phyloP scores from a whole-genome alignment of 2,329 filamentous ascomycete genomes.

The Curvularia lunata region DNA sequence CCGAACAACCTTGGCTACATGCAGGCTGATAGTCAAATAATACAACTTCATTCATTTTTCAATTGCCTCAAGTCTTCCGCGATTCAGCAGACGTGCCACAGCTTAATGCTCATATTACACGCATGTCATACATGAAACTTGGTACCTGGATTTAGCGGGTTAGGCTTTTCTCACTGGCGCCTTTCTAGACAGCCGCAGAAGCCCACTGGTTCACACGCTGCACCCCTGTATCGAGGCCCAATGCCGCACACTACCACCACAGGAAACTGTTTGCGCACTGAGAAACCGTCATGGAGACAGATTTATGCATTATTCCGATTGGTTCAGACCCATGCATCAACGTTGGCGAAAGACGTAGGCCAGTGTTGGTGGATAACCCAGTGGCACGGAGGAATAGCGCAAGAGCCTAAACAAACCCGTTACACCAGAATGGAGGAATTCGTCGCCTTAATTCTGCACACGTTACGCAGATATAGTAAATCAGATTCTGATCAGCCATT shows the following conservation, averaged over 20 bases:
- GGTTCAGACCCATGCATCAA: neutral
- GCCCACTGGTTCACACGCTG: conserved; percentile 31
- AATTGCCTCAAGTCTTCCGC: neutral
- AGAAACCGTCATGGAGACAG: neutral
- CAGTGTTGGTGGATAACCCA: neutral
- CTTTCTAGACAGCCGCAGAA: conserved; percentile 19
- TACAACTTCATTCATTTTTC: neutral
- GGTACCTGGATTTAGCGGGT: conserved; percentile 12
- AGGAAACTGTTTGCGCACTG: neutral
- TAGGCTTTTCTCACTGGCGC: conserved; percentile 24
- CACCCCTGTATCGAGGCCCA: conserved; percentile 19
- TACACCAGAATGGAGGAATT: neutral
- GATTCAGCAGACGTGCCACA: neutral
- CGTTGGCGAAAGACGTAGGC: neutral
- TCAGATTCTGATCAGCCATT: neutral
- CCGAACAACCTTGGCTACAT: neutral
- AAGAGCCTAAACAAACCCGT: neutral
- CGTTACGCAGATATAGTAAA: neutral
- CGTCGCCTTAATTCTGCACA: neutral
- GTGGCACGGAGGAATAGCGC: neutral
- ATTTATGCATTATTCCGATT: neutral
- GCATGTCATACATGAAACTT: conserved; percentile 4
- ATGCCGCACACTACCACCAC: conserved; percentile 7
- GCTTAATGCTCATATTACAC: neutral
- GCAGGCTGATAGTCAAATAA: neutral